These are phyloP conservation scores for Pythium guiyangense DNA, from an alignment of 352 stramenopile genomes.

Conservation along the genomic window DNA sequence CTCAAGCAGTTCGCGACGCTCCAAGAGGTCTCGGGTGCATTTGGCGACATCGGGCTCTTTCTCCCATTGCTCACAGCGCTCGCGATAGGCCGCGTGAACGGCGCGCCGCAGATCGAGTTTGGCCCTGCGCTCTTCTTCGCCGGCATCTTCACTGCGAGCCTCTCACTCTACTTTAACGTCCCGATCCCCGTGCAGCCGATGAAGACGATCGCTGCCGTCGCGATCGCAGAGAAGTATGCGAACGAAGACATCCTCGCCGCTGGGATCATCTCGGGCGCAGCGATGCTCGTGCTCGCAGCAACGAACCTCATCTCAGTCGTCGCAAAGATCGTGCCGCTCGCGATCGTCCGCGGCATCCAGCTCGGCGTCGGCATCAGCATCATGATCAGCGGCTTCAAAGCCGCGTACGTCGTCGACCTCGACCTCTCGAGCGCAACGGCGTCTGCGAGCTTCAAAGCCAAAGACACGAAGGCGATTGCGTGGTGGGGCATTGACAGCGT, in stretches of 20 bases:
- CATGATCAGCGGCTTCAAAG: conserved; percentile 78
- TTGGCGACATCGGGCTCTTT: conserved; percentile 93
- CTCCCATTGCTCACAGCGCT: conserved; percentile 92
- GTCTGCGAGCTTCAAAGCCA: conserved; percentile 21
- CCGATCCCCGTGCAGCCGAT: conserved; percentile 96
- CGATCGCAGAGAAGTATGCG: conserved; percentile 77
- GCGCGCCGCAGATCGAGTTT: conserved; percentile 78
- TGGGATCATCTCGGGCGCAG: conserved; percentile 77
- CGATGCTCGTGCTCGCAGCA: conserved; percentile 70
- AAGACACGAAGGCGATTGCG: conserved; percentile 20
- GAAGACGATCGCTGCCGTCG: conserved; percentile 92
- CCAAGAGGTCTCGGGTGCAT: conserved; percentile 83
- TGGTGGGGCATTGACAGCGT: conserved; percentile 68
- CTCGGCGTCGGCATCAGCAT: conserved; percentile 89
- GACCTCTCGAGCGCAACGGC: conserved; percentile 22
- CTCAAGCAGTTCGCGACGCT: conserved; percentile 67
- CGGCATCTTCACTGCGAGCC: conserved; percentile 83
- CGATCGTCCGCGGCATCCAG: conserved; percentile 90
- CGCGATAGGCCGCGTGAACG: conserved; percentile 64
- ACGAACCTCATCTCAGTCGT: conserved; percentile 91
- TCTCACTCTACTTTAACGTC: conserved; percentile 86
- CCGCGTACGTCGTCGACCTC: conserved; percentile 43
- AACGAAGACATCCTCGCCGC: conserved; percentile 80
- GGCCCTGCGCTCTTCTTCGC: conserved; percentile 90
- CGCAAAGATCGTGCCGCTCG: conserved; percentile 82